Conservation (phyloP, 2,329 filamentous ascomycete genomes). For the Onygena corvina region DNA sequence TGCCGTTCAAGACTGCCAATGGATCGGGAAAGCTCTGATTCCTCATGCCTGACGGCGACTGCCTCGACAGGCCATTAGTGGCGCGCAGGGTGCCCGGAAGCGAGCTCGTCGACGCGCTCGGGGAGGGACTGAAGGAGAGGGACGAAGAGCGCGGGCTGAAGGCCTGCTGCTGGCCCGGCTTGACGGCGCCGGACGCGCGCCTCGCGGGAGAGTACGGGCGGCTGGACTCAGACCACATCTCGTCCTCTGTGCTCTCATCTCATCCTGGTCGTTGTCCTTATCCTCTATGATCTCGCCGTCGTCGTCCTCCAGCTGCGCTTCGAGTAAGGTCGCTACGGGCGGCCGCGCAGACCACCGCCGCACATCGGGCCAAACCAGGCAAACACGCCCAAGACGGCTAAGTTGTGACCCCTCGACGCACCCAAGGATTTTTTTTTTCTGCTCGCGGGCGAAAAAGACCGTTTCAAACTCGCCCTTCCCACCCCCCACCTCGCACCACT, state of each 20-base stretch:
- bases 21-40: conserved; percentile 52
- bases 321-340: conserved; percentile 1
- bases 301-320: background rate
- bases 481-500: conserved; percentile 15
- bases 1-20: conserved; percentile 53
- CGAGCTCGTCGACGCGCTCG: conserved; percentile 65
- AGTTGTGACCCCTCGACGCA: conserved; percentile 13
- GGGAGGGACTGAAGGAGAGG: conserved; percentile 57
- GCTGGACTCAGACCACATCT: conserved; percentile 75
- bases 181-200: conserved; percentile 54
- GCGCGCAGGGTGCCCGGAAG: conserved; percentile 54
- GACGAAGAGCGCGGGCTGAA: conserved; percentile 63
- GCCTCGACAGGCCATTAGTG: conserved; percentile 50
- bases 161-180: conserved; percentile 52
- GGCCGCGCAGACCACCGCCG: conserved; percentile 3
- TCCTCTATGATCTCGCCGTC: background rate
- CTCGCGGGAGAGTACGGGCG: conserved; percentile 61
- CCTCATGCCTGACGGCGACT: conserved; percentile 24
- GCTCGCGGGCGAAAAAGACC: conserved; percentile 8
- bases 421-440: conserved; percentile 16
- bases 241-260: no score
- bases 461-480: conserved; percentile 18
- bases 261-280: background rate
- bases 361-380: conserved; percentile 8
- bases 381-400: conserved; percentile 10